Percentiles rank a stretch among this genome's conserved stretches.
phyloP scores from a whole-genome alignment of 257 asterid genomes.

The Mitragyna speciosa region DNA sequence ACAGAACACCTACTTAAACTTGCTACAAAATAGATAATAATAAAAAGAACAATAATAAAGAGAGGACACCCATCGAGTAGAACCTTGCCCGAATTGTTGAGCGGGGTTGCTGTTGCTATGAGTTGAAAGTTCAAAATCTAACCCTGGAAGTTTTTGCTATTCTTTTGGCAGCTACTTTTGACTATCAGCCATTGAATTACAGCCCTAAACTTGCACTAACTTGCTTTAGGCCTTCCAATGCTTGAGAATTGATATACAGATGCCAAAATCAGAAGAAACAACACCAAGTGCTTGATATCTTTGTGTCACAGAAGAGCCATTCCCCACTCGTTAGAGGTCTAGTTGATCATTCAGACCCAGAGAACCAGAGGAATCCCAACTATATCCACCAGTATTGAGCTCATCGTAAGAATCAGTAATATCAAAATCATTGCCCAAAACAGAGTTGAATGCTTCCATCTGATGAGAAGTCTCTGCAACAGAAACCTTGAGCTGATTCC shows the following conservation, averaged over 20 bases:
- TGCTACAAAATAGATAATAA: not conserved
- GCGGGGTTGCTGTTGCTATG: slow-evolving; percentile 8
- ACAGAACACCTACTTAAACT: slow-evolving; percentile 4
- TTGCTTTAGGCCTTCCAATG: slow-evolving; percentile 45
- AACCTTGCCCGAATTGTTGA: not conserved
- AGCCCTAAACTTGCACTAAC: slow-evolving; percentile 81
- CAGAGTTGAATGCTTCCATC: slow-evolving; percentile 37
- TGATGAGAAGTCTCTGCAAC: slow-evolving; percentile 43
- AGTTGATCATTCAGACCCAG: slow-evolving; percentile 31
- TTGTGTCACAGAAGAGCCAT: slow-evolving; percentile 38
- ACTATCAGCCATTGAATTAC: slow-evolving; percentile 73
- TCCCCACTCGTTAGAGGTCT: slow-evolving; percentile 29
- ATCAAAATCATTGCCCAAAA: slow-evolving; percentile 38
- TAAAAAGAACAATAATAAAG: not conserved
- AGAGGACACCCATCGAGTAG: not conserved
- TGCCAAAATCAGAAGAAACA: slow-evolving; percentile 43
- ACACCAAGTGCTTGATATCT: slow-evolving; percentile 36
- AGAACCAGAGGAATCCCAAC: slow-evolving; percentile 33
- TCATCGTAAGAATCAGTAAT: slow-evolving; percentile 37
- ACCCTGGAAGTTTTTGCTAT: slow-evolving; percentile 26
- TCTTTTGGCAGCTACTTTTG: slow-evolving; percentile 53
- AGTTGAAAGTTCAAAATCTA: slow-evolving; percentile 1
- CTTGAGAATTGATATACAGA: slow-evolving; percentile 37
- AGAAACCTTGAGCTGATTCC: slow-evolving; percentile 31
- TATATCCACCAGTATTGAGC: slow-evolving; percentile 34